A percentile compares a stretch with the other conserved stretches of the same genome.
Conservation (phyloP, 176 grass and related monocot genomes). For the Oryza longistaminata region DNA sequence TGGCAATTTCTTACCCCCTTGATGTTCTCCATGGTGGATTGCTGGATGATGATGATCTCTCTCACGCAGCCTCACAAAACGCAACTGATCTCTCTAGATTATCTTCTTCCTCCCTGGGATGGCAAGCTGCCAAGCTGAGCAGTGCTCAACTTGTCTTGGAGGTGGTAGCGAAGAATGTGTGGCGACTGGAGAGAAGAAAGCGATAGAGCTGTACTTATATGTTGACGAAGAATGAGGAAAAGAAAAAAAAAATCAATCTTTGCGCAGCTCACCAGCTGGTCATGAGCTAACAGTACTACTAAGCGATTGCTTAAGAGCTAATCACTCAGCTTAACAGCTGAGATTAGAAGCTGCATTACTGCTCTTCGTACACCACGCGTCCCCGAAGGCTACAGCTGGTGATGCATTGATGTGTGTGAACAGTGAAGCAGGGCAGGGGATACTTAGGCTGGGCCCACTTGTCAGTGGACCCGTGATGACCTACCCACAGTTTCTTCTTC, state of each 20-base stretch:
- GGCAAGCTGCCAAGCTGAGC: slow-evolving; percentile 27
- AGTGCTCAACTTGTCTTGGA: slow-evolving; percentile 33
- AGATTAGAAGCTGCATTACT: not conserved
- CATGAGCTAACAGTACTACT: slow-evolving; percentile 5
- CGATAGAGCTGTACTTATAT: slow-evolving; percentile 36
- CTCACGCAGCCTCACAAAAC: not conserved
- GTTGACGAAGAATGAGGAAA: not conserved
- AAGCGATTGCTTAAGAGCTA: slow-evolving; percentile 27
- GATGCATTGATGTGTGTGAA: not conserved
- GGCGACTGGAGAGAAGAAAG: not conserved
- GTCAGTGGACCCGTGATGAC: not conserved
- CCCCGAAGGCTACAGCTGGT: slow-evolving; percentile 36
- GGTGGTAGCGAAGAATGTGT: slow-evolving; percentile 5
- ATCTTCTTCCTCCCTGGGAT: not conserved
- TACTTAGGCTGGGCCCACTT: not conserved
- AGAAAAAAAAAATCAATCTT: not conserved
- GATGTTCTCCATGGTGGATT: slow-evolving; percentile 62
- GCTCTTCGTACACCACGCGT: slow-evolving; percentile 30
- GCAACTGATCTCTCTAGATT: not conserved
- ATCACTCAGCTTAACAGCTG: slow-evolving; percentile 9
- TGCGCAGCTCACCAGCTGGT: slow-evolving; percentile 17
- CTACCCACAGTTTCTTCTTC: not conserved
- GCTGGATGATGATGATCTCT: slow-evolving; percentile 18
- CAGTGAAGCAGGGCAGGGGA: not conserved
- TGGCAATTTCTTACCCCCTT: slow-evolving; percentile 52